Percentiles rank a stretch among this genome's conserved stretches.
Conservation (phyloP, 2,329 filamentous ascomycete species). For the Venturia nashicola region DNA sequence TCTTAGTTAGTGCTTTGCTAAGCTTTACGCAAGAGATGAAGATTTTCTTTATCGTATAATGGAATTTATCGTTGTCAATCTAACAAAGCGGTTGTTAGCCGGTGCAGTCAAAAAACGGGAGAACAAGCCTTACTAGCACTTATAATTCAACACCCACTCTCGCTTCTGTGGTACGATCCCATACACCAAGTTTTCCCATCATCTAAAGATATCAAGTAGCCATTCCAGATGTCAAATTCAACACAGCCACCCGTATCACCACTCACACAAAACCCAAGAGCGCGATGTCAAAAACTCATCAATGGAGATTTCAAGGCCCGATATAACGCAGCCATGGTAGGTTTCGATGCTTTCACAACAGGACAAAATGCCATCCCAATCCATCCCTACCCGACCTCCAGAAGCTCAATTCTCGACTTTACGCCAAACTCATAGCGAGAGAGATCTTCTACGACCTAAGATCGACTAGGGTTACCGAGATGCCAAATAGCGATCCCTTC, state of each 20-base stretch:
- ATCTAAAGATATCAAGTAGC: not conserved
- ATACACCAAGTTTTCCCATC: not conserved
- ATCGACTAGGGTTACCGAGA: not conserved
- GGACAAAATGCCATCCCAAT: not conserved
- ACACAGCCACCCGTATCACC: not conserved
- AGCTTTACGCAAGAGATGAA: too few species aligned
- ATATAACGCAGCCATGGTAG: not conserved
- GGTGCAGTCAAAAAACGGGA: too few species aligned
- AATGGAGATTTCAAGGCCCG: not conserved
- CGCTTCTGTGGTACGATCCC: too few species aligned
- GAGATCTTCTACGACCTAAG: not conserved
- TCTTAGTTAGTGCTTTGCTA: too few species aligned
- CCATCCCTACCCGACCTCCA: not conserved
- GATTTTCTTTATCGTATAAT: too few species aligned
- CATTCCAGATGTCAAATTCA: not conserved
- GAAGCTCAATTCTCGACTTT: not conserved
- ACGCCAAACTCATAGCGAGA: not conserved
- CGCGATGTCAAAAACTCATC: not conserved
- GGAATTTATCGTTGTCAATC: too few species aligned
- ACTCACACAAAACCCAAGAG: not conserved
- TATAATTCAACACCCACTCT: too few species aligned
- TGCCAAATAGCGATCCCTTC: not conserved
- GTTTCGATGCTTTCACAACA: not conserved
- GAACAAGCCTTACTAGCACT: too few species aligned
- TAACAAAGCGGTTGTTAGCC: too few species aligned